A percentile compares a stretch with the other conserved stretches of the same genome.
Conservation (phyloP, 2,329 filamentous ascomycete species). For the Pleoardoris graminearum region DNA sequence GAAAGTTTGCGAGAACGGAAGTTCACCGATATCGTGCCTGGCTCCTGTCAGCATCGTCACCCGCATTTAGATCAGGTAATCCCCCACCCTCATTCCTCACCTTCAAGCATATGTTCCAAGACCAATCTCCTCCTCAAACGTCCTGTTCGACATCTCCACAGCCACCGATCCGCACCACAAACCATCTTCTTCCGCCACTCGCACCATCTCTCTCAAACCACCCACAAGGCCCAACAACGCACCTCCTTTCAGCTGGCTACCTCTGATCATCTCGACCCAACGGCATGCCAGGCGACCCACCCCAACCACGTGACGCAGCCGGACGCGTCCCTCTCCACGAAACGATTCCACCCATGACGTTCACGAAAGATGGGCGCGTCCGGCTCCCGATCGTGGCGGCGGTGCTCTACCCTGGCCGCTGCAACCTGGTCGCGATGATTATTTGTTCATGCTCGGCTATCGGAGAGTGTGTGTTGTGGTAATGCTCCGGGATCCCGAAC, state of each 20-base stretch:
- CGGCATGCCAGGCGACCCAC: not conserved
- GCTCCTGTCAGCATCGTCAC: not conserved
- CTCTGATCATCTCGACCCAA: constrained; percentile 1
- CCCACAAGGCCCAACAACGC: constrained; percentile 3
- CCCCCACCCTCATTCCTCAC: not conserved
- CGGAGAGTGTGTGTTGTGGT: not conserved
- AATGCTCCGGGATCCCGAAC: not conserved
- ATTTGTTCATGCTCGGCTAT: not conserved
- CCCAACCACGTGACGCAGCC: constrained; percentile 1
- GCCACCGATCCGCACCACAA: not conserved
- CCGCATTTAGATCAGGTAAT: not conserved
- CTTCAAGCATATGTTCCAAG: not conserved
- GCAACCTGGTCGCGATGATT: not conserved
- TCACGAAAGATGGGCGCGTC: not conserved
- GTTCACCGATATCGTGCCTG: not conserved
- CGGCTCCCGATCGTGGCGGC: not conserved
- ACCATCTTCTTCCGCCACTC: not conserved
- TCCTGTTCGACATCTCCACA: not conserved
- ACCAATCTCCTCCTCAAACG: too few relatives aligned
- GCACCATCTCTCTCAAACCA: not conserved
- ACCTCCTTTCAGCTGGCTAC: not conserved
- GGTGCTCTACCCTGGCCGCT: not conserved
- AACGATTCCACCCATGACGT: not conserved
- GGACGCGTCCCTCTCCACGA: not conserved
- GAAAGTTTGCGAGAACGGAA: too few relatives aligned